Evolutionary conservation across 1,284 basidiomycete genomes (phyloP).

Genomic region (Malassezia globosa): DNA sequence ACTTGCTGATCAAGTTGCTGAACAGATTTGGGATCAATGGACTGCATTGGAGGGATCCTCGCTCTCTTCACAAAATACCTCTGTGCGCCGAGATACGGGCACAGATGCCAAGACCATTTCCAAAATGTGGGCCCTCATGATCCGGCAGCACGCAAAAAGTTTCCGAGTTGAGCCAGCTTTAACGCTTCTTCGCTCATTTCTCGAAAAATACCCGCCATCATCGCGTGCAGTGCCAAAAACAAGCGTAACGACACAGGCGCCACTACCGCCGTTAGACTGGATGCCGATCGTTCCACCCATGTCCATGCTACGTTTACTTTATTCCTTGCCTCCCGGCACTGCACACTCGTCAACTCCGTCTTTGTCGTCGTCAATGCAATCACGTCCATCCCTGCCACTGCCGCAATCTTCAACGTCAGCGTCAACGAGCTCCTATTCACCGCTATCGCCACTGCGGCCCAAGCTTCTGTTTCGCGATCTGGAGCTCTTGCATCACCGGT

Average conservation of each 20-base stretch:
- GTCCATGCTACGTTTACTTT: background rate
- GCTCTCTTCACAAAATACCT: background rate
- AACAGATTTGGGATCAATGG: conserved; percentile 23
- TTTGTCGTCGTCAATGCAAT: conserved; percentile 8
- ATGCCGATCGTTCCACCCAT: conserved; percentile 6
- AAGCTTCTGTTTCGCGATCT: conserved; percentile 25
- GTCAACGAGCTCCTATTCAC: conserved; percentile 1
- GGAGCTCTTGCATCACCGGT: conserved; percentile 32
- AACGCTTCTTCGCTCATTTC: conserved; percentile 4
- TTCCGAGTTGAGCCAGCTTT: conserved; percentile 1
- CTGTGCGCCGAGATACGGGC: background rate
- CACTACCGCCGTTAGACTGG: conserved; percentile 6
- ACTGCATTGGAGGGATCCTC: background rate
- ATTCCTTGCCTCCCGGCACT: background rate
- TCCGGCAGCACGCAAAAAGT: conserved; percentile 25
- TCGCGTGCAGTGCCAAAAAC: background rate
- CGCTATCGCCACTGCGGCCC: conserved; percentile 6
- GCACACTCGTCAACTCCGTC: too few species aligned
- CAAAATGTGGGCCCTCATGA: conserved; percentile 22
- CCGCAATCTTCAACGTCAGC: conserved; percentile 2
- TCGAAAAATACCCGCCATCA: conserved; percentile 7
- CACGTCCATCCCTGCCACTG: conserved; percentile 12
- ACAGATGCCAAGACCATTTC: conserved; percentile 17
- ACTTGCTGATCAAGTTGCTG: conserved; percentile 2
- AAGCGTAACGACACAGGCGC: background rate